Evolutionary conservation across 1,284 basidiomycete species (phyloP).

Genomic region (Agroathelia rolfsii): DNA sequence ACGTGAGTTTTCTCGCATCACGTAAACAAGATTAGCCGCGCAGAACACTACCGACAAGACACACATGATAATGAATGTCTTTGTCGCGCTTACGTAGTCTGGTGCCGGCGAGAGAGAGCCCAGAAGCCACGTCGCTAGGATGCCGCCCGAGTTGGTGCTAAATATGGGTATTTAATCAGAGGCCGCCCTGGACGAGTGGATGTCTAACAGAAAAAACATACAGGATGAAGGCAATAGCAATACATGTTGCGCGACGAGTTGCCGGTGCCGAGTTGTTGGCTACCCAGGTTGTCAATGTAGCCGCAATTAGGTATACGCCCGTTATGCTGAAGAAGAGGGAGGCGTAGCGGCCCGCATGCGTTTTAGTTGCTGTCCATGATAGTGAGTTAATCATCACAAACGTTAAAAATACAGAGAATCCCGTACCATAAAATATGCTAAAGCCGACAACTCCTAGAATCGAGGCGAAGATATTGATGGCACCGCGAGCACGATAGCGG

Average conservation of each 20-base stretch:
- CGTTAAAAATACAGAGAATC: too few species aligned
- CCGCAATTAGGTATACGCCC: slow-evolving; percentile 33
- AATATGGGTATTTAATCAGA: too few species aligned
- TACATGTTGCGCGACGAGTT: slow-evolving; percentile 40
- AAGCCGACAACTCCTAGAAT: slow-evolving; percentile 33
- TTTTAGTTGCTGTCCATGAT: slow-evolving; percentile 26
- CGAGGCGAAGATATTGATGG: slow-evolving; percentile 26
- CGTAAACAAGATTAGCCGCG: slow-evolving; percentile 22
- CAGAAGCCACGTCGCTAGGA: slow-evolving; percentile 47
- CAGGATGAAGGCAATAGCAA: slow-evolving; percentile 43
- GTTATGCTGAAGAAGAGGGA: slow-evolving; percentile 41
- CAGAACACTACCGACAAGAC: slow-evolving; percentile 23
- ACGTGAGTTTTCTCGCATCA: slow-evolving; percentile 26
- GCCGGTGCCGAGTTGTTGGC: slow-evolving; percentile 52
- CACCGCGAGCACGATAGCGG: slow-evolving; percentile 32
- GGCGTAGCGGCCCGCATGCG: slow-evolving; percentile 33
- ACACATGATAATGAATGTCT: slow-evolving; percentile 27
- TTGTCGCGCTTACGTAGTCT: slow-evolving; percentile 29
- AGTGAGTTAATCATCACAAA: slow-evolving; percentile 21
- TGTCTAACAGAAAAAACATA: too few species aligned
- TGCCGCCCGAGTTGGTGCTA: slow-evolving; percentile 50
- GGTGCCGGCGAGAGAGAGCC: slow-evolving; percentile 33
- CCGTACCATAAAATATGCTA: slow-evolving; percentile 38
- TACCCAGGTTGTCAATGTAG: slow-evolving; percentile 38
- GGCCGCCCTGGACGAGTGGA: too few species aligned